These are phyloP conservation scores for Flaveria linearis DNA, from an alignment of 129 eudicot species.

Conservation along the genomic window DNA sequence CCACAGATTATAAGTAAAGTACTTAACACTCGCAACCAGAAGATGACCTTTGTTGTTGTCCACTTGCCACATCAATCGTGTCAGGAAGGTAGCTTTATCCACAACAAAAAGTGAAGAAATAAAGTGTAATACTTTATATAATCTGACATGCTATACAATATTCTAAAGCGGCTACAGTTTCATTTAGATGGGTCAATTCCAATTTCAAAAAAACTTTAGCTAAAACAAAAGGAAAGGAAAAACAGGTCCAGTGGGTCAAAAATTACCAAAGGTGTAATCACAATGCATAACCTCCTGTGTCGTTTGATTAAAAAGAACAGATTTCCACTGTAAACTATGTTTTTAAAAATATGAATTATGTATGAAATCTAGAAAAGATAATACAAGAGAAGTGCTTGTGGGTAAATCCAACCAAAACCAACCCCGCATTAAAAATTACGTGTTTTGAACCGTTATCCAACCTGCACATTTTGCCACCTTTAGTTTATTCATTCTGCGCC, in stretches of 20 bases:
- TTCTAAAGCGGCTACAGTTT: background rate
- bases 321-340: background rate
- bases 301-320: background rate
- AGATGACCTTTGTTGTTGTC: constrained; percentile 47
- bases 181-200: background rate
- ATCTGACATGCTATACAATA: background rate
- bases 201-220: background rate
- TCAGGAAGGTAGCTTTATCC: constrained; percentile 50
- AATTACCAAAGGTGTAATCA: background rate
- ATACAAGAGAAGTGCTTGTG: background rate
- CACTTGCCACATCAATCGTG: constrained; percentile 47
- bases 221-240: background rate
- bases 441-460: constrained; percentile 2
- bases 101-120: constrained; percentile 10
- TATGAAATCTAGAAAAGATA: background rate
- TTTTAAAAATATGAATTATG: background rate
- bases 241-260: background rate
- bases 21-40: constrained; percentile 49
- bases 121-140: background rate
- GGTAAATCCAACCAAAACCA: background rate
- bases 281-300: background rate
- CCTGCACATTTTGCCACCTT: background rate
- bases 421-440: background rate
- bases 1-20: background rate
- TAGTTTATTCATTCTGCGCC: background rate